Base-by-base conservation (phyloP, 2,329 filamentous ascomycete genomes). In the Fusarium sterilihyphosum region DNA sequence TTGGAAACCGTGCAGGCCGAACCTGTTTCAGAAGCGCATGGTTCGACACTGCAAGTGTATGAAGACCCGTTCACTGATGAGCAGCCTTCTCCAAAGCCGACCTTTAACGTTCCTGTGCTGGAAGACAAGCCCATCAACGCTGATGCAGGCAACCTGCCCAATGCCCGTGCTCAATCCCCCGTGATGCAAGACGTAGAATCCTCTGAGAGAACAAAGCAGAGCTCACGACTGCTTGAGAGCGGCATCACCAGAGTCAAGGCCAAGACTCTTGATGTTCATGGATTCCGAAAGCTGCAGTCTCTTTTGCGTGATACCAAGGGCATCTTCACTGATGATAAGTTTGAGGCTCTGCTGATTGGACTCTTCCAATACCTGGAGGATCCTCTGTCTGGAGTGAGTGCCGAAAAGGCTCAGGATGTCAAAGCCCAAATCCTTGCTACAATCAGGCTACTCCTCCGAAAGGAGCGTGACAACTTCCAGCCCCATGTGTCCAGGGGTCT, bases 231-330 rank as follows among this genome's bases (percentile, higher is more conserved):
- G 31, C 86, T 96, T 10, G 89, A 92, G 38, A 95, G 93, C 76
- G 93, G 92, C 57, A 93, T 95, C 74, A 86, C 90, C 59, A 92
- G 93, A 73, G 92, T 95, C 75, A 91, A 91, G 75, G 87, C 89
- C 37, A 90, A 90, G 77, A 90, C 90, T 2, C 88, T 96, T n/a
- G 93, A 95, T 79, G 92, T 93, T 8, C 93, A 95, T 79, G 93
- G 93, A 65, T 94, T 95, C 86, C 90, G 93, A 61, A 93, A 93
- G 78, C 85, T 95, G 56, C 93, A 95, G 81, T 91, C 91, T 44
- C 88, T 95, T 73, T 88, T 94, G 68, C 91, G 92, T 73, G 91
- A 93, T 67, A 89, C 87, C 78, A 88, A 88, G 77, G 87, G 90
- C 20, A 86, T 90, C 26, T 90, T 93, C 79, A 87, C 88, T 4